Evolutionary conservation across 2,329 filamentous ascomycete species (phyloP).

Genomic region (Byssochlamys sp.): DNA sequence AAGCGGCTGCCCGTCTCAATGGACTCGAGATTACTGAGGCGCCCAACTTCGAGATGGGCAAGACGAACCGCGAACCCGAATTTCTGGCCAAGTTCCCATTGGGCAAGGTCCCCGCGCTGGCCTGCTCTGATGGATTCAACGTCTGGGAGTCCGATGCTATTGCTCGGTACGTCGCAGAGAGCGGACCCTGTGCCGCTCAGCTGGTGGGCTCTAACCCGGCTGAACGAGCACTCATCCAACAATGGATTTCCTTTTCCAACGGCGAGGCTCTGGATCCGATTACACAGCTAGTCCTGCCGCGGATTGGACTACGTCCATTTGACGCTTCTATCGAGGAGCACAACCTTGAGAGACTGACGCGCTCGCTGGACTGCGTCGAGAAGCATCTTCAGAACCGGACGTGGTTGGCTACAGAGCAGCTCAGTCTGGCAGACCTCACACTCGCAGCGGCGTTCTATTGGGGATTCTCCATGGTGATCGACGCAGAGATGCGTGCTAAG

Average conservation of each 20-base stretch:
- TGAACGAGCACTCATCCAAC: slow-evolving; percentile 34
- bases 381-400: slow-evolving; percentile 10
- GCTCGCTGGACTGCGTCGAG: slow-evolving; percentile 12
- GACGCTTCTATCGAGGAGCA: slow-evolving; percentile 13
- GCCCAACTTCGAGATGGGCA: slow-evolving; percentile 33
- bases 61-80: slow-evolving; percentile 37
- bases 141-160: slow-evolving; percentile 42
- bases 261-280: slow-evolving; percentile 14
- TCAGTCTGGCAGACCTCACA: slow-evolving; percentile 20
- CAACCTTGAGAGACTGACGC: slow-evolving; percentile 12
- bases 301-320: slow-evolving; percentile 11
- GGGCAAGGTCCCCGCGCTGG: slow-evolving; percentile 44
- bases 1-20: slow-evolving; percentile 28
- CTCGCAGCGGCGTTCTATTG: slow-evolving; percentile 16
- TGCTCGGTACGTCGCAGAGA: slow-evolving; percentile 37
- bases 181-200: slow-evolving; percentile 36
- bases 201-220: slow-evolving; percentile 36
- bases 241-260: slow-evolving; percentile 40
- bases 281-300: slow-evolving; percentile 12
- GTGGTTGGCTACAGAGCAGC: slow-evolving; percentile 14
- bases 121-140: slow-evolving; percentile 39
- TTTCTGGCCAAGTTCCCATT: slow-evolving; percentile 44
- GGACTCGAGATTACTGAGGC: slow-evolving; percentile 16
- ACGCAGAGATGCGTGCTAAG: slow-evolving; percentile 17
- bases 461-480: slow-evolving; percentile 16